Conservation (phyloP, 148 eudicot species). For the Nepenthes gracilis region DNA sequence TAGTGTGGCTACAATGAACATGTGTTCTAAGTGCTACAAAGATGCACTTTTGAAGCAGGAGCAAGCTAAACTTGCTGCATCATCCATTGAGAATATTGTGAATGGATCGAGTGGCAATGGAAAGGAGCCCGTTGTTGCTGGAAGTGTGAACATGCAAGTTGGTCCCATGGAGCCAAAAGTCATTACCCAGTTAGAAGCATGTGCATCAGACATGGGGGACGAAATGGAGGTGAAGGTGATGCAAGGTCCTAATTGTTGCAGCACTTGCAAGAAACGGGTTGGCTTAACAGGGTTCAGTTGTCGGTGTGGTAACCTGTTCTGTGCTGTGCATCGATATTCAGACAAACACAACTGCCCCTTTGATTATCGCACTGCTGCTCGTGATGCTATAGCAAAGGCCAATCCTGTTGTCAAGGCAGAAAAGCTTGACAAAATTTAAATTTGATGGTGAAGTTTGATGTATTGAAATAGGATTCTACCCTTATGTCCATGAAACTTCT, state of each 20-base stretch:
- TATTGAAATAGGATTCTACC: not conserved
- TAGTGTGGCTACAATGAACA: slow-evolving; percentile 33
- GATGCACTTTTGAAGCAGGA: slow-evolving; percentile 25
- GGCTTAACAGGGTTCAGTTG: slow-evolving; percentile 23
- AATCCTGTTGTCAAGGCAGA: slow-evolving; percentile 22
- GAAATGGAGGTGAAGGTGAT: slow-evolving; percentile 7
- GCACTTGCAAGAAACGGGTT: slow-evolving; percentile 18
- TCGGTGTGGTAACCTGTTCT: slow-evolving; percentile 21
- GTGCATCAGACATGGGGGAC: slow-evolving; percentile 6
- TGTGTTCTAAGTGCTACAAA: slow-evolving; percentile 42
- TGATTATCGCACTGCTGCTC: slow-evolving; percentile 15
- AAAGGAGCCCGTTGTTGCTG: slow-evolving; percentile 6
- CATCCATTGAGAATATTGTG: slow-evolving; percentile 26
- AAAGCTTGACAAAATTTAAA: slow-evolving; percentile 16
- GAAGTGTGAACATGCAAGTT: not conserved
- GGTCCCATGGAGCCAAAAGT: slow-evolving; percentile 7
- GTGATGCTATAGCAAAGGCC: slow-evolving; percentile 18
- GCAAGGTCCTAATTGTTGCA: slow-evolving; percentile 18
- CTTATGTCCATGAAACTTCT: not conserved
- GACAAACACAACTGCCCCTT: slow-evolving; percentile 23
- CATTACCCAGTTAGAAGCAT: slow-evolving; percentile 4
- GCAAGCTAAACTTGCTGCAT: slow-evolving; percentile 29
- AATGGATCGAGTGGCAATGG: slow-evolving; percentile 15
- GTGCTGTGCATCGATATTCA: slow-evolving; percentile 22
- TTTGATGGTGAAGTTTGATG: not conserved